Conservation (phyloP, 2,329 filamentous ascomycete genomes). For the Xylogone sp. region DNA sequence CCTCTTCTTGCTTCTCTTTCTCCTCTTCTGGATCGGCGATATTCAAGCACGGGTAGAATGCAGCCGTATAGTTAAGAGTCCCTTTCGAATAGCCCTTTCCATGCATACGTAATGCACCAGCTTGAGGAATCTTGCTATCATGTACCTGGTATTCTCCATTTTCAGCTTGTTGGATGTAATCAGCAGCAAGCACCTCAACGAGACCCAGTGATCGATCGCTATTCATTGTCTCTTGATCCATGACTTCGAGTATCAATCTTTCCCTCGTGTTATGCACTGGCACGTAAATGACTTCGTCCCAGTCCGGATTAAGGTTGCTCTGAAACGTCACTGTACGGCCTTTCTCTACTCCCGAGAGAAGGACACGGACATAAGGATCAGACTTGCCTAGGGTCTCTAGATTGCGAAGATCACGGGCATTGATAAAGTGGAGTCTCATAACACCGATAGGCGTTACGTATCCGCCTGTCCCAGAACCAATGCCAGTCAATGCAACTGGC, state of each 20-base stretch:
- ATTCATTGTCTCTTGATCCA: constrained; percentile 91
- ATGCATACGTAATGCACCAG: constrained; percentile 69
- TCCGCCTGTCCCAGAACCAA: constrained; percentile 73
- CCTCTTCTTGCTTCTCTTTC: constrained; percentile 50
- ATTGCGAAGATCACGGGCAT: constrained; percentile 79
- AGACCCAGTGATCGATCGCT: constrained; percentile 86
- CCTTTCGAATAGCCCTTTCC: constrained; percentile 75
- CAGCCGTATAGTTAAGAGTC: constrained; percentile 71
- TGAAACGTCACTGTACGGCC: constrained; percentile 91
- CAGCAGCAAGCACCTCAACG: constrained; percentile 70
- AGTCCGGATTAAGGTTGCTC: constrained; percentile 92
- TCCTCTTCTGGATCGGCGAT: constrained; percentile 88
- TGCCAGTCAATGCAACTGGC: constrained; percentile 81
- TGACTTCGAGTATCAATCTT: constrained; percentile 83
- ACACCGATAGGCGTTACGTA: constrained; percentile 94
- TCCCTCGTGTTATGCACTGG: constrained; percentile 84
- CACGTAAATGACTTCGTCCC: constrained; percentile 93
- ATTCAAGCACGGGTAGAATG: constrained; percentile 89
- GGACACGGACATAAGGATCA: constrained; percentile 85
- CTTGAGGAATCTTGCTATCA: constrained; percentile 66
- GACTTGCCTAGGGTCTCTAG: constrained; percentile 95
- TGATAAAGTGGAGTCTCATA: constrained; percentile 88
- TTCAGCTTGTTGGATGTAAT: constrained; percentile 76
- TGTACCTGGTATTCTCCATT: constrained; percentile 77
- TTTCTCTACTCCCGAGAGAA: constrained; percentile 87